Evolutionary conservation across 768 basidiomycete species (phyloP), one percentile per base, ranked within the genome.

Genomic region (Psilocybe tampanensis): DNA sequence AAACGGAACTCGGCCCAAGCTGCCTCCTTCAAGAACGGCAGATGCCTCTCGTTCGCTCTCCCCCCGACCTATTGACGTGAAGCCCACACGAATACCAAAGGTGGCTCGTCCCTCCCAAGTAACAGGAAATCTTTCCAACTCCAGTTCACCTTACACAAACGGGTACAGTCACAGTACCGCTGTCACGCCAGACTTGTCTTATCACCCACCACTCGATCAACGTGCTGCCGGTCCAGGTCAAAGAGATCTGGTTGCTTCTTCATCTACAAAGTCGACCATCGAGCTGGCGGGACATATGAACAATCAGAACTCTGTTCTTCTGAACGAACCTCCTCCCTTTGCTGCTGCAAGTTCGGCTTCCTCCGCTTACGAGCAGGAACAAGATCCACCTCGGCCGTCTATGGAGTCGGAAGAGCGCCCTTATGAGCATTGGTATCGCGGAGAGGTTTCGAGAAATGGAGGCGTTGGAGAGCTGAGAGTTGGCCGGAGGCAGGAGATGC

Each of bases 401-500:
- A 80, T 74, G 22, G 90, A 93, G 21, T 92, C 90, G 5, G 90
- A 91, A 59, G 92, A 94, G 66, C 82, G 83, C 13, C 91, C 91
- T 0, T 94, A 88, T 58, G 90, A 94, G 64, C 92, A 94, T 65
- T 94, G 92, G 92, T 94, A 94, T 67, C 86, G 92, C 47, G 92
- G 92, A 1, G 92, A 94, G 62, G 83, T 91, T 4, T 86, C 91
- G 12, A 80, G 92, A 47, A 94, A 94, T 66, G 92, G 92, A 22
- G 92, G 92, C n/a, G 90, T 94, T 11, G 92, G 92, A 47, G 92
- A 94, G 70, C 74, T 92, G 53, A 81, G 87, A 19, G 85, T 93
- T 2, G 92, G 84, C 2, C 79, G 81, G 63, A 80, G 86, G 55
- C 79, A 86, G 69, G 92, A 94, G 70, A 94, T 94, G 92, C 69